Evolutionary conservation across 2,329 filamentous ascomycete species (phyloP), one percentile per base, ranked within the genome.

Genomic region (Aphanoascus verrucosus): DNA sequence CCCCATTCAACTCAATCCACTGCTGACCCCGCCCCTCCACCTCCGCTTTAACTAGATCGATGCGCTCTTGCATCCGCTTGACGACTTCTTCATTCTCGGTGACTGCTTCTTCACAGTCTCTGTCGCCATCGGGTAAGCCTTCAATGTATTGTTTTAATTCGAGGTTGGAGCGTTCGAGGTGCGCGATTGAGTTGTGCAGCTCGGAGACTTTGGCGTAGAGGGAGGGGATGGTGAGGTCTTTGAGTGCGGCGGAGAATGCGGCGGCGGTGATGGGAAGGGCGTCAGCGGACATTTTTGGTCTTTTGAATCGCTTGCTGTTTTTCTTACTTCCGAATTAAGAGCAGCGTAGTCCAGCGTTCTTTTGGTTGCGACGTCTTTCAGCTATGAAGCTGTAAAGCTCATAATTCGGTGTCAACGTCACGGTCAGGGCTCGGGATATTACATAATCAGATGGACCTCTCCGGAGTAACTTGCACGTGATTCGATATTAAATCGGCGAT

Each of bases 121-220:
- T 65, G 49, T 83, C 79, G 8, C 58, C 60, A 9, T 56, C 55
- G 15, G 59, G 56, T 1, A 54, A 56, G 34, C 64, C 67, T 31
- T 62, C 55, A 20, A 74, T 62, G 60, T 75, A 82, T 5, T 73
- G 69, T 47, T 75, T 69, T 49, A 83, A 73, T 60, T 82, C 76
- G 40, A 66, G 64, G 63, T 84, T 84, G 11, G 77, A 81, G 46
- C 71, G 70, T 43, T 74, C 68, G 28, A 84, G 75, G 60, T 84
- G 81, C 1, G 69, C 64, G 61, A 83, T 78, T 55, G 74, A 78
- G 69, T 83, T 84, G 42, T 70, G 71, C 8, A 84, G 71, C 61
- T 84, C 81, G 54, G 75, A 72, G 54, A 76, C 77, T 72, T 83
- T 84, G 63, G 73, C 70, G 69, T 82, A 79, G 28, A 84, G 69